These are phyloP conservation scores for Gonium pectorale DNA, from an alignment of 139 green algal species.

Conservation along the genomic window DNA sequence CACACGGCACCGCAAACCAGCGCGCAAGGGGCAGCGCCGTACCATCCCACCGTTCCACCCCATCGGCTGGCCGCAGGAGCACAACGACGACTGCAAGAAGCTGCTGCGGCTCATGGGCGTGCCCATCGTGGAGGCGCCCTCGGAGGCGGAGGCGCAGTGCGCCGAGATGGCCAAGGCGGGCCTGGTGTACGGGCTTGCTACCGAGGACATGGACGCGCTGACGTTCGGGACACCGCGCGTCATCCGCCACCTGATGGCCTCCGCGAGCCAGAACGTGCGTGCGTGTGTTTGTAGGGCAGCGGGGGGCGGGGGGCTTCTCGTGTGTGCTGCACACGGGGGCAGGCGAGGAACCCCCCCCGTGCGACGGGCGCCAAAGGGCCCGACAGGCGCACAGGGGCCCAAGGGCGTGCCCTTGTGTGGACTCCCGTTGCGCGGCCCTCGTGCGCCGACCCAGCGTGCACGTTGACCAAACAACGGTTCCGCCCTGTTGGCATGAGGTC, in stretches of 20 bases:
- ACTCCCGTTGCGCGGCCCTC: no score
- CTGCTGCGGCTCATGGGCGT: conserved; percentile 97
- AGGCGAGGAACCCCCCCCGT: neutral
- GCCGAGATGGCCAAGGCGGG: conserved; percentile 66
- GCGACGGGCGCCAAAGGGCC: neutral
- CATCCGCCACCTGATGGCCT: conserved; percentile 93
- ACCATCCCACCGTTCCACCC: conserved; percentile 34
- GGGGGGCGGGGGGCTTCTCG: no score
- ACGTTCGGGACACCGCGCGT: conserved; percentile 92
- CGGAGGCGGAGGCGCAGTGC: conserved; percentile 91
- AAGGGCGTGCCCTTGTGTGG: neutral
- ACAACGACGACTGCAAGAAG: conserved; percentile 96
- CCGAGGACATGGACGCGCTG: conserved; percentile 98
- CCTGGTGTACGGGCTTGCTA: conserved; percentile 91
- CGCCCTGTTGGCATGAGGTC: no score
- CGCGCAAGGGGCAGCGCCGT: no score
- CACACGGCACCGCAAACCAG: no score
- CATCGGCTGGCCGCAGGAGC: conserved; percentile 65
- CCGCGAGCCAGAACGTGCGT: conserved; percentile 61
- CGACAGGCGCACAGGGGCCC: neutral
- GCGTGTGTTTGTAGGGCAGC: neutral
- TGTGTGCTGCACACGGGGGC: no score
- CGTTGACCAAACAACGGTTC: no score
- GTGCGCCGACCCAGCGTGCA: no score
- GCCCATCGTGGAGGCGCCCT: conserved; percentile 87